Base-by-base conservation (phyloP, 2,329 filamentous ascomycete genomes). In the Emericellopsis atlantica region DNA sequence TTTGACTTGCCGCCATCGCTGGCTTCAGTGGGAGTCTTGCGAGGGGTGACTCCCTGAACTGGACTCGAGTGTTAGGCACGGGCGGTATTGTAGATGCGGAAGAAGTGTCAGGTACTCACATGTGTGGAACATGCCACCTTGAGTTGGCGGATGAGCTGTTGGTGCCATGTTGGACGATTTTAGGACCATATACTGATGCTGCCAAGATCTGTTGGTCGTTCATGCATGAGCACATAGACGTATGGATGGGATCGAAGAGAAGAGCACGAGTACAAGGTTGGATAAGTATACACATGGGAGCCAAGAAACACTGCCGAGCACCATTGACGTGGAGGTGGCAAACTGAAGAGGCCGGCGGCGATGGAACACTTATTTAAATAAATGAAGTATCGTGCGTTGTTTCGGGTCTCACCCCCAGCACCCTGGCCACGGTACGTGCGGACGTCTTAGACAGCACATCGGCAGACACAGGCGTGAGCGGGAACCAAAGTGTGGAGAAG, bases 1-100 rank as follows among this genome's bases (percentile, higher is more conserved):
- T 56, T 62, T 22, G 64, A 48, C 46, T 67, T 70, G 43, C 57
- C 51, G 49, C 50, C 53, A 40, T 51, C 50, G 33, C 48, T 44
- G 33, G 51, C 62, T 40, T 70, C 65, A 39, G 60, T 57, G 1
- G 64, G 63, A 23, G 65, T 60, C 49, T 72, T 73, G 43, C 68
- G 58, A 36, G 69, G 67, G 40, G 68, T 70, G 18, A 73, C 66
- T 37, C 69, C 69, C 57, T 72, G 69, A 49, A 73, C 72, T 47
- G n/a, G 7, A 35, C n/a, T 35, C 32, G 9, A 29, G n/a, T 35
- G 4, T 35, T 15, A 35, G 31, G 5, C 32, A 35, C 32, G 18
- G 18, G 3, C 18, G n/a, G 10, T 35, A 61, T 31, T n/a, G 24
- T 32, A 14, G 11, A 26, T 12, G 37, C 29, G 15, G 16, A 14